phyloP scores from a whole-genome alignment of 1,284 basidiomycete genomes.

The Rhodotorula sp. region DNA sequence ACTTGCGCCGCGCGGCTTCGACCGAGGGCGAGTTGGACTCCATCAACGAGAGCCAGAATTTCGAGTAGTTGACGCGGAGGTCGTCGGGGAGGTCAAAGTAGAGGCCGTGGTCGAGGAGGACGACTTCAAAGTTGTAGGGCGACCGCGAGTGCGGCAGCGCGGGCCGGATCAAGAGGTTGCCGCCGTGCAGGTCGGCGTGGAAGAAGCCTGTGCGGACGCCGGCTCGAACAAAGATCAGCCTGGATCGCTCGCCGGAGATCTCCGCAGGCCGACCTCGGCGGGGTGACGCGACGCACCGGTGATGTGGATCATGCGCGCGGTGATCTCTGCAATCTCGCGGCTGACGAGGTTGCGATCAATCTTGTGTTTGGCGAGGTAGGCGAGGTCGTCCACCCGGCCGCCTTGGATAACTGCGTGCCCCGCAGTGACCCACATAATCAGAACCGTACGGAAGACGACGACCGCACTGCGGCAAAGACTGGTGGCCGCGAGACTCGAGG shows the following conservation, averaged over 20 bases:
- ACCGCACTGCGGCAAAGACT: not conserved
- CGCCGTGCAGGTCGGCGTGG: conserved; percentile 58
- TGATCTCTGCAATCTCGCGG: conserved; percentile 58
- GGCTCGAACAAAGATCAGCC: too few species aligned
- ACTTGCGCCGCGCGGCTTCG: conserved; percentile 68
- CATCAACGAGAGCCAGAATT: conserved; percentile 81
- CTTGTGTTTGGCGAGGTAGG: conserved; percentile 73
- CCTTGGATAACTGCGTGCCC: conserved; percentile 61
- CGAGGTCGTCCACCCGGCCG: conserved; percentile 81
- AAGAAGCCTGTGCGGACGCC: conserved; percentile 40
- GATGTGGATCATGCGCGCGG: conserved; percentile 93
- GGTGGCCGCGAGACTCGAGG: not conserved
- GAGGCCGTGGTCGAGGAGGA: conserved; percentile 83
- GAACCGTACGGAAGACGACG: not conserved
- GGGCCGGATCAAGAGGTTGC: conserved; percentile 87
- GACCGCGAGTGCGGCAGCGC: conserved; percentile 64
- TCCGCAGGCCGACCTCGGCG: conserved; percentile 30
- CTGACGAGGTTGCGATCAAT: conserved; percentile 71
- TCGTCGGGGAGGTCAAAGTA: conserved; percentile 84
- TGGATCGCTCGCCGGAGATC: not conserved
- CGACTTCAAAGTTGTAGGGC: conserved; percentile 91
- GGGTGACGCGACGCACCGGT: conserved; percentile 62
- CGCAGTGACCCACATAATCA: not conserved
- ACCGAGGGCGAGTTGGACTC: conserved; percentile 64
- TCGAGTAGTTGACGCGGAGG: conserved; percentile 64